These are phyloP conservation scores for Wickerhamomyces strasburgensis DNA, from an alignment of 805 yeast genomes.

Conservation along the genomic window DNA sequence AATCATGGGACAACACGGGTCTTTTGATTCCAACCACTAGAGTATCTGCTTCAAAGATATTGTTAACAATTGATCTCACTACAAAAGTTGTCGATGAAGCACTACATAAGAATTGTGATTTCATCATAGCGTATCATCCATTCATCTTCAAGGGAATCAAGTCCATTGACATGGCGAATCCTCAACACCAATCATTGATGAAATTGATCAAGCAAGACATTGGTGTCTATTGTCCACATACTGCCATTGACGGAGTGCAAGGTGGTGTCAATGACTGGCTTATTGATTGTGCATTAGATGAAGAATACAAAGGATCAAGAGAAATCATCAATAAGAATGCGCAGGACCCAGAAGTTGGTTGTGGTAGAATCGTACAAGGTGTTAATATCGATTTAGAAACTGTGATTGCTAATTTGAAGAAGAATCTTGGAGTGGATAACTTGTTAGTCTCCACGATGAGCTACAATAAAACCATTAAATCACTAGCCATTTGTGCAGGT, in stretches of 20 bases:
- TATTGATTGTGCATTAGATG: conserved; percentile 49
- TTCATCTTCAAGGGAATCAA: conserved; percentile 89
- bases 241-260: conserved; percentile 87
- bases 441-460: conserved; percentile 56
- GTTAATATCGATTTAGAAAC: conserved; percentile 34
- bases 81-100: conserved; percentile 85
- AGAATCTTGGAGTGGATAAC: conserved; percentile 42
- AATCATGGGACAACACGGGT: conserved; percentile 96
- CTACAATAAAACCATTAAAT: conserved; percentile 33
- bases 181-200: conserved; percentile 78
- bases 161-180: conserved; percentile 56
- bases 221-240: conserved; percentile 92
- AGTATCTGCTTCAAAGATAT: conserved; percentile 25
- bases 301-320: conserved; percentile 20
- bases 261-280: conserved; percentile 97
- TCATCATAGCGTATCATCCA: conserved; percentile 89
- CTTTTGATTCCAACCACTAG: conserved; percentile 41
- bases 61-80: conserved; percentile 84
- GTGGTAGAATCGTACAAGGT: conserved; percentile 60
- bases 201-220: conserved; percentile 71
- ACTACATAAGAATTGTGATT: conserved; percentile 41
- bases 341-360: conserved; percentile 53
- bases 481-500: conserved; percentile 91
- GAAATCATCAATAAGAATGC: conserved; percentile 41
- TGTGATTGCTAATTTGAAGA: conserved; percentile 52